Evolutionary conservation across 495 filamentous ascomycete genomes (phyloP).

Genomic region (Tirmania nivea): DNA sequence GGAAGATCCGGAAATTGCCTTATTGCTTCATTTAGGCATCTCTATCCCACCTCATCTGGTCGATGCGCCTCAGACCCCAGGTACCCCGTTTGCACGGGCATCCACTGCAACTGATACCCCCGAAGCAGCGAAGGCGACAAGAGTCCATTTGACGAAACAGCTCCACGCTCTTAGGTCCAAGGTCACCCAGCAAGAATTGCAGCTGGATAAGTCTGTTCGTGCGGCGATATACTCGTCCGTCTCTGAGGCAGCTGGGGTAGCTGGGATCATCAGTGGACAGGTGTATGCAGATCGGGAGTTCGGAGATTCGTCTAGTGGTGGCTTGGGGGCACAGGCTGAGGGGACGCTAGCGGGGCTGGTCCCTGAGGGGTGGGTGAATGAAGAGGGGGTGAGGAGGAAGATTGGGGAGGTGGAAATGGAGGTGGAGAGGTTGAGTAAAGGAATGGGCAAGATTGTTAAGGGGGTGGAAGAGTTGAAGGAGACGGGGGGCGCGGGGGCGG

Average conservation of each 20-base stretch:
- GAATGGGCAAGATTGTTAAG: neutral
- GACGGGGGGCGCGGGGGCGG: neutral
- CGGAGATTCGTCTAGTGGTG: neutral
- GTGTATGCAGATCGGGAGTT: neutral
- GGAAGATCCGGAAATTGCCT: neutral
- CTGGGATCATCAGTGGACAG: neutral
- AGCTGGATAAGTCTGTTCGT: neutral
- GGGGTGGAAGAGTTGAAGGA: neutral
- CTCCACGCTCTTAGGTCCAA: neutral
- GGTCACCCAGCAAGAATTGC: neutral
- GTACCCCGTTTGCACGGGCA: neutral
- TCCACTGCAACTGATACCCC: neutral
- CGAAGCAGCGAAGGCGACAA: neutral
- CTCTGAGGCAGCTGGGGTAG: neutral
- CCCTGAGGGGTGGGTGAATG: neutral
- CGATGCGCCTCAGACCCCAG: neutral
- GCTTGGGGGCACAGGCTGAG: neutral
- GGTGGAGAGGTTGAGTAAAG: neutral
- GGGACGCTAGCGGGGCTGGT: neutral
- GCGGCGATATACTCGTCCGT: neutral
- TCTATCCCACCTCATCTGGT: neutral
- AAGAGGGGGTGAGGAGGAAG: neutral
- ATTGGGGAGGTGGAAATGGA: neutral
- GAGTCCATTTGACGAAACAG: neutral
- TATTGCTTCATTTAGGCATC: neutral